Conservation (phyloP, 495 filamentous ascomycete genomes). For the Xylaria flabelliformis region DNA sequence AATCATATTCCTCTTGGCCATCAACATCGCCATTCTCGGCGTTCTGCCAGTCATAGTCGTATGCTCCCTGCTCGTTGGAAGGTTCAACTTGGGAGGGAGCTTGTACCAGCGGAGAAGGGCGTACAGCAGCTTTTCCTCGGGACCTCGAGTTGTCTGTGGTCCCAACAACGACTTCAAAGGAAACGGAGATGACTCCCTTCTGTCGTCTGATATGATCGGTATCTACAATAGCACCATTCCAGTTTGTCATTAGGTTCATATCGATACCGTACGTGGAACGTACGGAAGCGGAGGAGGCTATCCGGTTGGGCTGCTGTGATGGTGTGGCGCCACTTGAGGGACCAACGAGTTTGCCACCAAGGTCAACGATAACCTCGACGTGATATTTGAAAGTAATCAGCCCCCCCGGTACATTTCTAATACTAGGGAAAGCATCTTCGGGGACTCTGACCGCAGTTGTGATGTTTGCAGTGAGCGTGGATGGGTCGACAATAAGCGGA, state of each 20-base stretch:
- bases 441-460: constrained; percentile 84
- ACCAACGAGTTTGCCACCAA: constrained; percentile 82
- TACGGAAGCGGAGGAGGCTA: constrained; percentile 51
- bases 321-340: constrained; percentile 37
- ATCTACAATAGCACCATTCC: constrained; percentile 82
- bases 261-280: constrained; percentile 45
- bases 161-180: constrained; percentile 87
- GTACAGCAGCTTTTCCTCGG: constrained; percentile 56
- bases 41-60: constrained; percentile 42
- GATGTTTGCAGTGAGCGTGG: constrained; percentile 74
- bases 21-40: constrained; percentile 39
- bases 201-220: constrained; percentile 85
- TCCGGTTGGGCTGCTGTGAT: constrained; percentile 55
- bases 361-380: constrained; percentile 88
- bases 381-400: constrained; percentile 96
- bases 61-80: constrained; percentile 34
- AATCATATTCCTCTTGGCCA: constrained; percentile 33
- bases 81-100: constrained; percentile 29
- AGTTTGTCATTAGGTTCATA: constrained; percentile 51
- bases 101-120: constrained; percentile 37
- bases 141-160: constrained; percentile 77
- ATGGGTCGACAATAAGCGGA: constrained; percentile 84
- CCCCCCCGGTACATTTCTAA: constrained; percentile 82
- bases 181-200: constrained; percentile 82
- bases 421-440: constrained; percentile 91